These are phyloP conservation scores for Stylonectria norvegica DNA, from an alignment of 2,329 filamentous ascomycete species.

Conservation along the genomic window DNA sequence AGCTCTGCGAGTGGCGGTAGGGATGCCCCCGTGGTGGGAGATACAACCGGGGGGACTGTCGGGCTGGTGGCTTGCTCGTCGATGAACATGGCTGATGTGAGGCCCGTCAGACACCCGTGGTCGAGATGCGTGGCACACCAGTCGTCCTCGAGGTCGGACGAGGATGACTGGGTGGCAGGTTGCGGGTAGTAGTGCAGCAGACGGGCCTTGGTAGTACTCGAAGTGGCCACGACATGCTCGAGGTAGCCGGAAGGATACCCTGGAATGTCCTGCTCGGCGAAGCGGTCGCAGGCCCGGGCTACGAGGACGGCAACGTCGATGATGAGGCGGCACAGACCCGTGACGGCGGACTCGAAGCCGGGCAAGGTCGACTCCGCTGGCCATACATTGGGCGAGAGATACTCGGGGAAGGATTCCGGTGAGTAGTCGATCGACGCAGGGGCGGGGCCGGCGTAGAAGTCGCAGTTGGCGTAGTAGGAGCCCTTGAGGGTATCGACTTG, in stretches of 20 bases:
- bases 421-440: slow-evolving; percentile 57
- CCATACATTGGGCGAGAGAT: slow-evolving; percentile 89
- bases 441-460: slow-evolving; percentile 68
- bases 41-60: slow-evolving; percentile 27
- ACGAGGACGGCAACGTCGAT: slow-evolving; percentile 89
- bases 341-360: slow-evolving; percentile 69
- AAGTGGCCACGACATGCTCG: slow-evolving; percentile 80
- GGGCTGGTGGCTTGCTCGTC: slow-evolving; percentile 60
- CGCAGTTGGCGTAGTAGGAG: slow-evolving; percentile 80
- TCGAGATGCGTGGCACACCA: slow-evolving; percentile 94
- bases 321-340: slow-evolving; percentile 75
- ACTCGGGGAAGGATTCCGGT: slow-evolving; percentile 71
- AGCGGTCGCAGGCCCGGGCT: slow-evolving; percentile 83
- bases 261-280: slow-evolving; percentile 73
- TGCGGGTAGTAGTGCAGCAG: slow-evolving; percentile 90
- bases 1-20: slow-evolving; percentile 65
- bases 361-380: slow-evolving; percentile 66
- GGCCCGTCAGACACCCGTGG: slow-evolving; percentile 87
- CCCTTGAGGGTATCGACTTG: slow-evolving; percentile 78
- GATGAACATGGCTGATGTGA: slow-evolving; percentile 95
- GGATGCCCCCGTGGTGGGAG: slow-evolving; percentile 23
- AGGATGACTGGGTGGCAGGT: slow-evolving; percentile 36
- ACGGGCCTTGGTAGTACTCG: slow-evolving; percentile 84
- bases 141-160: slow-evolving; percentile 64
- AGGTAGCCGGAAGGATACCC: slow-evolving; percentile 77